A percentile compares a stretch with the other conserved stretches of the same genome.
Conservation (phyloP, 345 rosid genomes). For the Citrus inodora region DNA sequence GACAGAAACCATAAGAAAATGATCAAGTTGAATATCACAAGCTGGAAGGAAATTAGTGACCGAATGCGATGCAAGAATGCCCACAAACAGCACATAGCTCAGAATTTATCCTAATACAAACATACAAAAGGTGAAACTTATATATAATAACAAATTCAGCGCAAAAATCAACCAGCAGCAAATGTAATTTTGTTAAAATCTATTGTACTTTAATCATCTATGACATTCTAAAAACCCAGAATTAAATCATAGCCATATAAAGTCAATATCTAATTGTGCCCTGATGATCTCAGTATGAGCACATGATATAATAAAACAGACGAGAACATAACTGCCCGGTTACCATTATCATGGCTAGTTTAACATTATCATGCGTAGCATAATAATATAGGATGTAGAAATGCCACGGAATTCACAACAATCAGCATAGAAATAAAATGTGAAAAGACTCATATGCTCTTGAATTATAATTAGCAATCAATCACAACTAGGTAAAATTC, state of each 20-base stretch:
- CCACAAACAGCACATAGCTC: not conserved
- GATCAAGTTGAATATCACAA: not conserved
- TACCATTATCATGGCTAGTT: not conserved
- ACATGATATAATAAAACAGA: not conserved
- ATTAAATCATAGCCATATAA: not conserved
- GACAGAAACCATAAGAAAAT: not conserved
- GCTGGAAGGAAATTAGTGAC: not conserved
- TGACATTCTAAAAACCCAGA: not conserved
- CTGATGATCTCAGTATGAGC: not conserved
- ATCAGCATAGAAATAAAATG: slow-evolving; percentile 9
- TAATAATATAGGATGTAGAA: not conserved
- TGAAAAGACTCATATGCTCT: slow-evolving; percentile 3
- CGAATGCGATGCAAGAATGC: not conserved
- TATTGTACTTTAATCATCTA: not conserved
- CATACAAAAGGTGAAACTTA: not conserved
- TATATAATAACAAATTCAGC: not conserved
- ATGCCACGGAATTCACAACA: not conserved
- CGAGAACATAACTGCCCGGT: not conserved
- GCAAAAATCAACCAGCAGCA: not conserved
- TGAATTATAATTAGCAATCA: not conserved
- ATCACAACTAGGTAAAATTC: not conserved
- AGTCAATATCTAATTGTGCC: not conserved
- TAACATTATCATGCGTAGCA: not conserved
- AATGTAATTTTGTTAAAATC: not conserved
- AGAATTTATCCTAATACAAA: not conserved